phyloP scores from a whole-genome alignment of 108 stramenopile species.

The Fistulifera pelliculosa region DNA sequence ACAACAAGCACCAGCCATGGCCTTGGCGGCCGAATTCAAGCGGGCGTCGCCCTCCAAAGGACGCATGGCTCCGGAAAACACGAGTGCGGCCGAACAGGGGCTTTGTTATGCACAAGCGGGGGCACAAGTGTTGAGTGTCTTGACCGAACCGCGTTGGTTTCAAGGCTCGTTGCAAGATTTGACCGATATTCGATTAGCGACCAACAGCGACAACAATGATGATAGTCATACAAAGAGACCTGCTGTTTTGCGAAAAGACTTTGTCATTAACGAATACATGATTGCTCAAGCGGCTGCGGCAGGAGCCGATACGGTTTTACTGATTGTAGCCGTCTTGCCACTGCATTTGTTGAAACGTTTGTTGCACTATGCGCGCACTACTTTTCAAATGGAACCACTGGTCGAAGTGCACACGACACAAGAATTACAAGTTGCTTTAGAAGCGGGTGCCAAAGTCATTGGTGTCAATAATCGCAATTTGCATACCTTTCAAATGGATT shows the following conservation, averaged over 20 bases:
- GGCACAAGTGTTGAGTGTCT: constrained; percentile 84
- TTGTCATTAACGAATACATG: constrained; percentile 80
- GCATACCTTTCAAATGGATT: constrained; percentile 95
- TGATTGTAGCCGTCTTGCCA: constrained; percentile 89
- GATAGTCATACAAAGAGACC: constrained; percentile 34
- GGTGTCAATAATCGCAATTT: constrained; percentile 98
- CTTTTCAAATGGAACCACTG: constrained; percentile 89
- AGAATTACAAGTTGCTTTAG: constrained; percentile 87
- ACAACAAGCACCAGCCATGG: constrained; percentile 58
- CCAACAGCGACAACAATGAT: constrained; percentile 9
- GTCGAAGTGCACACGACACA: constrained; percentile 90
- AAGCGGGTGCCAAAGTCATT: constrained; percentile 86
- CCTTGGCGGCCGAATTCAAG: constrained; percentile 98
- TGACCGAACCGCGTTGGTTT: constrained; percentile 96
- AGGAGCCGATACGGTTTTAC: constrained; percentile 92
- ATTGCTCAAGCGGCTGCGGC: constrained; percentile 88
- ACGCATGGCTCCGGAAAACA: constrained; percentile 55
- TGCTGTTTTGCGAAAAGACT: constrained; percentile 93
- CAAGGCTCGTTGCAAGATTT: constrained; percentile 83
- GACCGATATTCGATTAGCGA: constrained; percentile 48
- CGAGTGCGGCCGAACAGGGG: constrained; percentile 78
- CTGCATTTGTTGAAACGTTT: constrained; percentile 55
- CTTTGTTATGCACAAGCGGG: constrained; percentile 74
- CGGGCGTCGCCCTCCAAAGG: constrained; percentile 94
- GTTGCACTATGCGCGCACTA: constrained; percentile 57